Base-by-base conservation (phyloP, 2,329 filamentous ascomycete genomes). In the Colletotrichum sp. region DNA sequence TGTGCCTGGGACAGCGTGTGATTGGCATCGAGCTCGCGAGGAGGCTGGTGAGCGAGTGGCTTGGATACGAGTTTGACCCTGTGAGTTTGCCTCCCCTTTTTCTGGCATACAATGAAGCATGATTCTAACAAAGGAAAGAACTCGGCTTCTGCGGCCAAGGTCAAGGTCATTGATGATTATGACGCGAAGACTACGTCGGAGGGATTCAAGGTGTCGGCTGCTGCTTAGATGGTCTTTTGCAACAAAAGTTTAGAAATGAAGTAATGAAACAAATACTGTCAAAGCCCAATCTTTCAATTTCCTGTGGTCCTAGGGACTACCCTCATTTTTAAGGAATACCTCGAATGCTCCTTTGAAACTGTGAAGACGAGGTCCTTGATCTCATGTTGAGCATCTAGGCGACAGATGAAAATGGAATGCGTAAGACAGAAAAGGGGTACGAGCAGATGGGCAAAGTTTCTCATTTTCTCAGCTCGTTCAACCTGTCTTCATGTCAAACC, bases 1-100 rank as follows among this genome's bases (percentile, higher is more conserved):
- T 98, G 76, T 98, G 95, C 83, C 93, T 98, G 88, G 95, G 95
- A 1, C 94, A 97, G 89, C 88, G 95, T n/a, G 95, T 98, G 0
- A 90, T 98, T 64, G 95, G 95, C 0, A 84, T 97, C 62, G 95
- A 98, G 86, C 85, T 98, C 55, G 95, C 95, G 64, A 90, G 95
- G 80, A 88, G 95, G 81, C 83, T 98, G 80, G 95, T 92, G 1
- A 92, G 89, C 83, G 95, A 98, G 87, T 98, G 95, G 95, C 83
- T 98, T 44, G 93, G 91, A n/a, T 96, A 97, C 84, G 88, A 92
- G 76, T 97, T 97, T 86, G 95, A 98, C 84, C 87, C 89, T 71
- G 86, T 85, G 76, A 91, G 90, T 84, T 88, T 59, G 6, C 15
- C 8, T 9, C 21, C 21, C 7, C 13, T 10, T n/a, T 21, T 13